Base-by-base conservation (phyloP, 192 early-diverging fungal genomes). In the Podila minutissima region DNA sequence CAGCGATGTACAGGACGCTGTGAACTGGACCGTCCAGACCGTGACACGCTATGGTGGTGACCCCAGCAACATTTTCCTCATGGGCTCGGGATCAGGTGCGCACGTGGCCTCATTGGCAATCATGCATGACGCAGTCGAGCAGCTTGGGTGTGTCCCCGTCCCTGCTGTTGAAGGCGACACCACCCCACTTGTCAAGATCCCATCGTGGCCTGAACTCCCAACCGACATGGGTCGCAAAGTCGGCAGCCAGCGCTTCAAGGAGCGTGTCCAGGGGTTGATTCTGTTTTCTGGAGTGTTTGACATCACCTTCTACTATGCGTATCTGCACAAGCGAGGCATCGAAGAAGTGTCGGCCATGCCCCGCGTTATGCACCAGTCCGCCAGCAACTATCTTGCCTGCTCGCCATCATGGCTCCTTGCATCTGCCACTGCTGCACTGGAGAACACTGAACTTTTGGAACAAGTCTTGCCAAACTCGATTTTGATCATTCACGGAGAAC, bases 231-330 rank as follows among this genome's bases (percentile, higher is more conserved):
- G 84, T 71, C 61, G 84, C 72, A 35, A 33, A 31, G 53, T 55
- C 11, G 53, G 53, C 20, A 55, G 53, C 22, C 24, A 50, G 33
- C 46, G 20, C 13, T 38, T 68, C 55, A 75, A 67, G 63, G 81
- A 83, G 15, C 72, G 72, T 59, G 72, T 74, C 7, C 74, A 61
- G n/a, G 81, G 74, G 9, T 32, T 74, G 69, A 74, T 83, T 22
- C 51, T 83, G 53, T 84, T 86, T 57, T 86, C 83, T 11, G 83
- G 83, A 4, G 72, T 76, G n/a, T 85, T 83, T 60, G 84, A 85
- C 49, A 73, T 83, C 28, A 85, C 81, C 5, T 83, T 79, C 71
- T 79, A 85, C 72, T 83, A 83, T 55, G 84, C 81, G 9, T 85
- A 85, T 64, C 70, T 85, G 55, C 75, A 83, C 74, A 70, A 85